phyloP scores from a whole-genome alignment of 1,284 basidiomycete species.

The Leccinum fuscescens region DNA sequence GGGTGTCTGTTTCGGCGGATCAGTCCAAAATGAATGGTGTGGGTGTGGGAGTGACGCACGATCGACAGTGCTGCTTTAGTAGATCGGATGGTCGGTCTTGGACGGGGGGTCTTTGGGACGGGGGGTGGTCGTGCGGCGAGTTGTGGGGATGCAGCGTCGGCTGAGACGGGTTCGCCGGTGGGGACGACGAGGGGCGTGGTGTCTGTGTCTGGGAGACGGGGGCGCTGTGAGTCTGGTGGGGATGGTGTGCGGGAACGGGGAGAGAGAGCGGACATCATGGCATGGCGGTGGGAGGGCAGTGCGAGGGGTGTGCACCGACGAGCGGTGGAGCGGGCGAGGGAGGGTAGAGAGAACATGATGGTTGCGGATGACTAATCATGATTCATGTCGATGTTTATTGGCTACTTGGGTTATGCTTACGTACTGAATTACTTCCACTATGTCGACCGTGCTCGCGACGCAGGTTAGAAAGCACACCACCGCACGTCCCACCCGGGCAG shows the following conservation, averaged over 20 bases:
- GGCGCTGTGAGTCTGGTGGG: constrained; percentile 23
- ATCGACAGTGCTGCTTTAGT: constrained; percentile 83
- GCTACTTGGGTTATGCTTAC: constrained; percentile 7
- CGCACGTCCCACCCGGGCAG: constrained; percentile 67
- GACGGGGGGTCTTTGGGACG: constrained; percentile 59
- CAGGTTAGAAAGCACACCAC: constrained; percentile 64
- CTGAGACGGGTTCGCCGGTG: constrained; percentile 44
- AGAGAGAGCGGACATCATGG: constrained; percentile 61
- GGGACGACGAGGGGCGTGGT: constrained; percentile 54
- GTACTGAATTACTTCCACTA: constrained; percentile 4
- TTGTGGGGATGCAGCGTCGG: constrained; percentile 66
- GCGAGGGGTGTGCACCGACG: constrained; percentile 17
- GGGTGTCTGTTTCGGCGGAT: constrained; percentile 62
- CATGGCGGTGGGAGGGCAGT: constrained; percentile 38
- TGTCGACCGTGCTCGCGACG: constrained; percentile 35
- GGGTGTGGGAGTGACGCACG: constrained; percentile 49
- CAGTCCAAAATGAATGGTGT: neutral
- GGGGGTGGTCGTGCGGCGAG: constrained; percentile 68
- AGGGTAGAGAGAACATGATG: constrained; percentile 30
- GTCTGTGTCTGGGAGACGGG: constrained; percentile 29
- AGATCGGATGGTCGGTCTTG: constrained; percentile 65
- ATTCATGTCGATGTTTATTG: constrained; percentile 11
- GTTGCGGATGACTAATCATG: constrained; percentile 21
- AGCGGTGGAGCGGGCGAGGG: constrained; percentile 21
- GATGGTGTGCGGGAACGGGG: constrained; percentile 18